Percentiles rank a stretch among this genome's conserved stretches.
Evolutionary conservation across 2,329 filamentous ascomycete genomes (phyloP).

Genomic region (Gliomastix tumulicola): DNA sequence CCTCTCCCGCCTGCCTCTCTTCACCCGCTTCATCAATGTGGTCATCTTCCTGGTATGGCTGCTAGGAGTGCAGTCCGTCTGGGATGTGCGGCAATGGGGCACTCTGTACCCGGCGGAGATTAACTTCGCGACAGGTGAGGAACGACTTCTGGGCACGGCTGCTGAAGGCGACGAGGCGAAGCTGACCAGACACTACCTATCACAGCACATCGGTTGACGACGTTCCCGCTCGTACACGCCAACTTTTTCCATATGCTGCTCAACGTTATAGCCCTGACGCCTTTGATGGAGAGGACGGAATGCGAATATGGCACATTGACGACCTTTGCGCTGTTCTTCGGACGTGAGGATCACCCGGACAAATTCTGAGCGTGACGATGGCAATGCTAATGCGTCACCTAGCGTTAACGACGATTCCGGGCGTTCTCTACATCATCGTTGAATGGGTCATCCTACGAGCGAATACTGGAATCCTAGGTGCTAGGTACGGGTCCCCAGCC

Average conservation of each 20-base stretch:
- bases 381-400: no score
- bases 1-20: constrained; percentile 76
- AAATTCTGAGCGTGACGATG: neutral
- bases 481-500: constrained; percentile 67
- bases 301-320: constrained; percentile 85
- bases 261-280: constrained; percentile 73
- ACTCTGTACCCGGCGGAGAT: constrained; percentile 72
- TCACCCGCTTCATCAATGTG: constrained; percentile 66
- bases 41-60: constrained; percentile 59
- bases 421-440: constrained; percentile 70
- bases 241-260: constrained; percentile 74
- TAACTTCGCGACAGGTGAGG: constrained; percentile 58
- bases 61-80: constrained; percentile 59
- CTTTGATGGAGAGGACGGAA: constrained; percentile 92
- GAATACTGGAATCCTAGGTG: constrained; percentile 72
- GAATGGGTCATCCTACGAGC: constrained; percentile 65
- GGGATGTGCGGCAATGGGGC: constrained; percentile 71
- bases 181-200: constrained; percentile 20
- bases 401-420: constrained; percentile 78
- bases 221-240: constrained; percentile 80
- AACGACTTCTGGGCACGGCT: no score
- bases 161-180: neutral
- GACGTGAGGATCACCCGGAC: constrained; percentile 57
- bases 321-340: constrained; percentile 80
- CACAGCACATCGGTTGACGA: constrained; percentile 95